phyloP scores from a whole-genome alignment of 352 stramenopile species.

The Pythium periplocum region DNA sequence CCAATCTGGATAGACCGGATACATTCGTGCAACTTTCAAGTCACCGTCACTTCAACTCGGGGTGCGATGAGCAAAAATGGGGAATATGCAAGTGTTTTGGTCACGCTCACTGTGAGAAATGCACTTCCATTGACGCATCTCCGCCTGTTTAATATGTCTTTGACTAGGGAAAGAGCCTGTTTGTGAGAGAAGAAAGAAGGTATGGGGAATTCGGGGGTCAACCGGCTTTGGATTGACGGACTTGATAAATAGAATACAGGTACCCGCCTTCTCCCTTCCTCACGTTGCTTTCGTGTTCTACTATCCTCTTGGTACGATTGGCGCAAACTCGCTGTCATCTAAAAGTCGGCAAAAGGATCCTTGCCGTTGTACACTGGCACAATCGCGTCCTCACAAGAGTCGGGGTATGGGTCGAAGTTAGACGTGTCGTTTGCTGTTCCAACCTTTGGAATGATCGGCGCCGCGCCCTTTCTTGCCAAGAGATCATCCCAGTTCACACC shows the following conservation, averaged over 20 bases:
- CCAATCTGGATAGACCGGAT: no score
- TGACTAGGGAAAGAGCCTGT: no score
- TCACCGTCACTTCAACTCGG: background rate
- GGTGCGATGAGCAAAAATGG: no score
- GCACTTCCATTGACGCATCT: background rate
- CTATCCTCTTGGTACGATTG: background rate
- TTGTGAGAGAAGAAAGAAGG: no score
- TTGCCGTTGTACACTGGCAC: constrained; percentile 91
- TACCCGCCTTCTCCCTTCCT: background rate
- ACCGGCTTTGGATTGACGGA: no score
- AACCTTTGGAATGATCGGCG: constrained; percentile 93
- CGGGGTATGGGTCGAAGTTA: constrained; percentile 97
- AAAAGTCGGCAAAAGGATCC: constrained; percentile 93
- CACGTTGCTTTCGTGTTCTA: constrained; percentile 3
- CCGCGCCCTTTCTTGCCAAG: constrained; percentile 81
- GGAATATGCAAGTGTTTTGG: no score
- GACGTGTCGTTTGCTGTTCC: constrained; percentile 90
- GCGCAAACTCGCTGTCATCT: constrained; percentile 17
- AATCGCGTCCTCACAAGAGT: constrained; percentile 87
- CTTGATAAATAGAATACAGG: constrained; percentile 27
- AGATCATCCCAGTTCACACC: constrained; percentile 91
- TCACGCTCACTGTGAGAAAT: no score
- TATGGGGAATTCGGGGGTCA: no score
- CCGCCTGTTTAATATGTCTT: background rate
- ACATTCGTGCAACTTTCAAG: background rate